These are phyloP conservation scores for Hirschioporus abietinus DNA, from an alignment of 768 basidiomycete genomes.

Conservation along the genomic window DNA sequence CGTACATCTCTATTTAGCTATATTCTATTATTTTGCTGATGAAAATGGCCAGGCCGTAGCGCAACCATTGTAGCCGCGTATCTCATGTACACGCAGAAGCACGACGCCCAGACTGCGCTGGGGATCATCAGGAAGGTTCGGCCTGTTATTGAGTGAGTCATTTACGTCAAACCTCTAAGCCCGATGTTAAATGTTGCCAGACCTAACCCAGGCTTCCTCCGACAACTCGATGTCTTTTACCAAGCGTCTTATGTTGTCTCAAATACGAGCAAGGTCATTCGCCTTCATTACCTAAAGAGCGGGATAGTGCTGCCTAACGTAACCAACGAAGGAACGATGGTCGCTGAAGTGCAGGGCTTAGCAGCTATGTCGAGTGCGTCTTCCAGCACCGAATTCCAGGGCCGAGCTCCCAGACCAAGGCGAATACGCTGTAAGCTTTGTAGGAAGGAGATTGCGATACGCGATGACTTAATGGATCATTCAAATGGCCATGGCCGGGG, in stretches of 20 bases:
- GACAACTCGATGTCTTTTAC: constrained; percentile 78
- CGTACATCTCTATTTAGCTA: constrained; percentile 24
- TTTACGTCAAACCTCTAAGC: background rate
- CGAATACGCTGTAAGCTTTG: constrained; percentile 86
- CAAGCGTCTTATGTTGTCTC: constrained; percentile 65
- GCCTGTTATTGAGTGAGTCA: constrained; percentile 63
- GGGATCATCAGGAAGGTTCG: constrained; percentile 64
- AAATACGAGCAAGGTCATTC: constrained; percentile 58
- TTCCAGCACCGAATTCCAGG: too few relatives aligned
- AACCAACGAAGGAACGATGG: too few relatives aligned
- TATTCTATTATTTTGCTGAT: constrained; percentile 3
- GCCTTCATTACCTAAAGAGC: constrained; percentile 81
- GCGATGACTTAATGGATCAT: constrained; percentile 91
- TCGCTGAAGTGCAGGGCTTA: too few relatives aligned
- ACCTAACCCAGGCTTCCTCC: constrained; percentile 78
- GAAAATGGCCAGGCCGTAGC: constrained; percentile 55
- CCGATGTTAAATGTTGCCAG: constrained; percentile 31
- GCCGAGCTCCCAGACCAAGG: constrained; percentile 18
- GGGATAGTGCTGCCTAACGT: constrained; percentile 35
- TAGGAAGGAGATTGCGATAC: constrained; percentile 73
- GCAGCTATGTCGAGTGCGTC: too few relatives aligned
- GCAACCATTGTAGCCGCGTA: constrained; percentile 85
- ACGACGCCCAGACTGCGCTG: constrained; percentile 58
- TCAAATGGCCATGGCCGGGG: constrained; percentile 19
- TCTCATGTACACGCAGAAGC: constrained; percentile 67